phyloP scores from a whole-genome alignment of 2,329 filamentous ascomycete genomes.

The Aureobasidium sp. region DNA sequence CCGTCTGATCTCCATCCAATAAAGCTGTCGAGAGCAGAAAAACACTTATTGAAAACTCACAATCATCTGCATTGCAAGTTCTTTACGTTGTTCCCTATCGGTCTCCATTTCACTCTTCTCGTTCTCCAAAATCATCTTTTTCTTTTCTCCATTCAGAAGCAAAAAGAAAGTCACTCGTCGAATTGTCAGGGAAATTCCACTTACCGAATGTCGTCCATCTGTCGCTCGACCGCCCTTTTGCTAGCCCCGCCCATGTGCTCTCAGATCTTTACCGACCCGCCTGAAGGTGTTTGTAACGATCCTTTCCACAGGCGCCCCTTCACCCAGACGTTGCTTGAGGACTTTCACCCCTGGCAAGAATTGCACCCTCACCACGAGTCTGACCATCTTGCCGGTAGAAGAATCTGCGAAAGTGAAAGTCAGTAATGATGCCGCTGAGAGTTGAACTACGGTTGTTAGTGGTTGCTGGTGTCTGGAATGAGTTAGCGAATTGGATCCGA shows the following conservation, averaged over 20 bases:
- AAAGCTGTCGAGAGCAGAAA: not conserved
- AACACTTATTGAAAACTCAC: not conserved
- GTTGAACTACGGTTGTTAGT: not conserved
- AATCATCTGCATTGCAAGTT: not conserved
- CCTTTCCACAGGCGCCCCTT: not conserved
- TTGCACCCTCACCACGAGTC: not conserved
- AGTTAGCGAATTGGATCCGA: not conserved
- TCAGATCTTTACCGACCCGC: conserved; percentile 1
- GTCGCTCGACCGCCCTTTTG: not conserved
- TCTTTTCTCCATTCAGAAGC: not conserved
- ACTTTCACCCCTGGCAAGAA: not conserved
- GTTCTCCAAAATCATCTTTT: no score
- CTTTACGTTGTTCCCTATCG: no score
- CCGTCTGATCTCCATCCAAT: not conserved
- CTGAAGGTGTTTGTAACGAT: not conserved
- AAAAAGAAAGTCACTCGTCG: conserved; percentile 2
- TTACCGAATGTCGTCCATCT: not conserved
- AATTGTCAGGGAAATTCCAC: not conserved
- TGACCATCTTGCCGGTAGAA: not conserved
- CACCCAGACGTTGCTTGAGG: conserved; percentile 6
- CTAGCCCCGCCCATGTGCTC: not conserved
- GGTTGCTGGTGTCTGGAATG: not conserved
- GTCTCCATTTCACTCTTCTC: not conserved
- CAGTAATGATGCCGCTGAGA: not conserved
- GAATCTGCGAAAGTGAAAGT: not conserved